phyloP scores from a whole-genome alignment of 2,329 filamentous ascomycete genomes.

The Colletotrichum ledebouriae region DNA sequence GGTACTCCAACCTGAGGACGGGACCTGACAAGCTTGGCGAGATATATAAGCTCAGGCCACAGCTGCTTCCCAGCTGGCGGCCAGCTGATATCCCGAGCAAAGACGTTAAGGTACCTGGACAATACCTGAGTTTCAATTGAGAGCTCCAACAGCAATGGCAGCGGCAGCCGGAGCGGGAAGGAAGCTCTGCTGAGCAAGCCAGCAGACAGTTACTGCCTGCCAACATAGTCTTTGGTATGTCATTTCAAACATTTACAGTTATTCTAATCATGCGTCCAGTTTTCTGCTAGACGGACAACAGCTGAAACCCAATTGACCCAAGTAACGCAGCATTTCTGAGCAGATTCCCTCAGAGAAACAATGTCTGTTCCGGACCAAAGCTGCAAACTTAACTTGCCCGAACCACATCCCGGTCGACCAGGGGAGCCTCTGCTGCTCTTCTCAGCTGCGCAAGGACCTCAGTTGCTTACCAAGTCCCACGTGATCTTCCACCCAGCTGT shows the following conservation, averaged over 20 bases:
- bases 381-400: background rate
- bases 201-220: background rate
- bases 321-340: background rate
- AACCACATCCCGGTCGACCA: constrained; percentile 13
- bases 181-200: background rate
- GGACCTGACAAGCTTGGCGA: background rate
- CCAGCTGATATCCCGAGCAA: no score
- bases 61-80: background rate
- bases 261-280: background rate
- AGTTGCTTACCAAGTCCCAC: background rate
- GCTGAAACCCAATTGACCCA: constrained; percentile 2
- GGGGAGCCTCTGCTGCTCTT: background rate
- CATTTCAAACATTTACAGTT: background rate
- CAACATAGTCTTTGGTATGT: background rate
- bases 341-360: constrained; percentile 20
- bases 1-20: constrained; percentile 36
- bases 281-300: background rate
- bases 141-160: background rate
- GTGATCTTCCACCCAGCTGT: background rate
- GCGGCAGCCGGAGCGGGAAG: constrained; percentile 4
- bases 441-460: background rate
- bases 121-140: background rate
- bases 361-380: constrained; percentile 17
- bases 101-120: no score
- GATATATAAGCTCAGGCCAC: no score